phyloP scores from a whole-genome alignment of 257 asterid genomes.

The Solanum tarijense region DNA sequence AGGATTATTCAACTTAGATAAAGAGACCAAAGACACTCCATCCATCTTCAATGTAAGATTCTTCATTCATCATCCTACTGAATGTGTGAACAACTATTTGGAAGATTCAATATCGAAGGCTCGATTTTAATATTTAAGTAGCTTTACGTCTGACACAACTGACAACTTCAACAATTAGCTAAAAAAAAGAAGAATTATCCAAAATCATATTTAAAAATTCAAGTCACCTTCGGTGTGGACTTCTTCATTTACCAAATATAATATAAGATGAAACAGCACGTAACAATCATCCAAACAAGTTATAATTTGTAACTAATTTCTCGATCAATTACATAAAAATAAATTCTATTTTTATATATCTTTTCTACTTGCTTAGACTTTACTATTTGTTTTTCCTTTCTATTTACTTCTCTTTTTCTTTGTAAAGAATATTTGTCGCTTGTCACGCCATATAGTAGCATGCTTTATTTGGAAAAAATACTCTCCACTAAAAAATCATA shows the following conservation, averaged over 20 bases:
- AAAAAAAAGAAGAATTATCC: no score
- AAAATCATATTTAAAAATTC: neutral
- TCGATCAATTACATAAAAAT: neutral
- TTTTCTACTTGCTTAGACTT: neutral
- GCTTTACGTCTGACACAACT: accelerated
- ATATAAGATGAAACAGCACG: neutral
- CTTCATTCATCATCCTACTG: neutral
- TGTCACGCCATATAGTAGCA: neutral
- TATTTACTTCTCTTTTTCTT: neutral
- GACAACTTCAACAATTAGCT: neutral
- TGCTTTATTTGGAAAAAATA: neutral
- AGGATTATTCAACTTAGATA: neutral
- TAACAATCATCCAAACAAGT: neutral
- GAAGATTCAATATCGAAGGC: neutral
- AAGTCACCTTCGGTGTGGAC: neutral
- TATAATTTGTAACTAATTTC: neutral
- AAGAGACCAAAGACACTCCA: neutral
- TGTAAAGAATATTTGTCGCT: neutral
- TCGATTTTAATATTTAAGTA: neutral
- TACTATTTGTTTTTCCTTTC: neutral
- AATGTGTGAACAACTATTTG: no score
- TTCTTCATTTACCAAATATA: neutral
- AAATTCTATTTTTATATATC: neutral
- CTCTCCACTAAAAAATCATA: neutral
- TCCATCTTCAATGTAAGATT: neutral